Conservation (phyloP, 2,329 filamentous ascomycete species). For the Hymenoscyphus fructigenus region DNA sequence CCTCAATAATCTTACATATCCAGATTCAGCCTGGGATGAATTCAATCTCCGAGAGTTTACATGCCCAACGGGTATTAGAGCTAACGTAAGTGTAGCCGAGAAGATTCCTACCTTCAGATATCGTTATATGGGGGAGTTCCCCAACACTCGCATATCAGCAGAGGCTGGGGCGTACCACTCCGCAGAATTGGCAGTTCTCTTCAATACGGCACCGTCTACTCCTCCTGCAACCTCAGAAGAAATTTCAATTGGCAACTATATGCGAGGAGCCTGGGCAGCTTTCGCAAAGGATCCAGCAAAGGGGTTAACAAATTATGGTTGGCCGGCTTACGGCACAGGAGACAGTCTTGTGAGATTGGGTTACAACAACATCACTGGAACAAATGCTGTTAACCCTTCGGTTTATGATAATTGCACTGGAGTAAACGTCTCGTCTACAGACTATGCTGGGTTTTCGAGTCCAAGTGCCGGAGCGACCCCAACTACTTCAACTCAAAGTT, state of each 20-base stretch:
- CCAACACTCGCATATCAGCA: slow-evolving; percentile 35
- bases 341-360: slow-evolving; percentile 33
- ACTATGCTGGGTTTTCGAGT: background rate
- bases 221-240: slow-evolving; percentile 33
- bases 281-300: slow-evolving; percentile 41
- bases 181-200: slow-evolving; percentile 38
- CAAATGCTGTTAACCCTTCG: slow-evolving; percentile 31
- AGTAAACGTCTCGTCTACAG: slow-evolving; percentile 19
- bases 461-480: background rate
- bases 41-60: slow-evolving; percentile 37
- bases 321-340: slow-evolving; percentile 32
- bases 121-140: slow-evolving; percentile 40
- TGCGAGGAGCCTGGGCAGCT: slow-evolving; percentile 41
- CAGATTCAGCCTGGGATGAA: slow-evolving; percentile 31
- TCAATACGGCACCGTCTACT: slow-evolving; percentile 31
- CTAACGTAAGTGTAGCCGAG: slow-evolving; percentile 29
- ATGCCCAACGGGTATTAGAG: slow-evolving; percentile 35
- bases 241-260: slow-evolving; percentile 35
- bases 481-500: background rate
- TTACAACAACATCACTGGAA: slow-evolving; percentile 32
- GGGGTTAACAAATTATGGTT: slow-evolving; percentile 37
- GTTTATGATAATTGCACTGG: slow-evolving; percentile 32
- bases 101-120: slow-evolving; percentile 41
- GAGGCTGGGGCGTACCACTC: slow-evolving; percentile 39
- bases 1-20: slow-evolving; percentile 21